Evolutionary conservation across 2,329 filamentous ascomycete genomes (phyloP).

Genomic region (Pestalotiopsis sp.): DNA sequence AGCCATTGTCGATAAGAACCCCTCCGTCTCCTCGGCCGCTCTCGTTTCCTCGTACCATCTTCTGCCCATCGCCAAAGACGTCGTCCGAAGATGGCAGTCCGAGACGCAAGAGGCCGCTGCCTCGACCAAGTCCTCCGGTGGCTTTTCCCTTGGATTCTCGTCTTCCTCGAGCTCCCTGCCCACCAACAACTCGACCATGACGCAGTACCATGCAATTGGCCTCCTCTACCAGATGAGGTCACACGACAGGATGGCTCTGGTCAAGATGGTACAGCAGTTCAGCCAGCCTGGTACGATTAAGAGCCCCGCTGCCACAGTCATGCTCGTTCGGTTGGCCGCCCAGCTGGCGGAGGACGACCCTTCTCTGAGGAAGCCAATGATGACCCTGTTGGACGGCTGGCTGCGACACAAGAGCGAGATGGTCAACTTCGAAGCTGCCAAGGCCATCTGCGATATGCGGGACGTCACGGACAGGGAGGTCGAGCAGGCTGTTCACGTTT

Average conservation of each 20-base stretch:
- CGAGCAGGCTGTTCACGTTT: slow-evolving; percentile 86
- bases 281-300: slow-evolving; percentile 88
- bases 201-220: slow-evolving; percentile 97
- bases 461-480: slow-evolving; percentile 93
- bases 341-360: slow-evolving; percentile 93
- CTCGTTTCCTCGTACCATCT: slow-evolving; percentile 97
- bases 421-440: slow-evolving; percentile 99
- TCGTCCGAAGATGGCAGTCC: slow-evolving; percentile 96
- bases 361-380: slow-evolving; percentile 90
- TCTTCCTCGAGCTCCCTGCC: slow-evolving; percentile 71
- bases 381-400: slow-evolving; percentile 94
- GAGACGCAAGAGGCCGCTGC: slow-evolving; percentile 97
- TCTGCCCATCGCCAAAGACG: slow-evolving; percentile 91
- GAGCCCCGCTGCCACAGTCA: slow-evolving; percentile 87
- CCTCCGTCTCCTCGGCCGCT: slow-evolving; percentile 93
- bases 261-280: slow-evolving; percentile 99
- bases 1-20: slow-evolving; percentile 98
- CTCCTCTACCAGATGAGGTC: slow-evolving; percentile 96
- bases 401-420: slow-evolving; percentile 98
- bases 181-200: slow-evolving; percentile 95
- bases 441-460: slow-evolving; percentile 93
- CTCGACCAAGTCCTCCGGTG: slow-evolving; percentile 81
- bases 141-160: slow-evolving; percentile 91
- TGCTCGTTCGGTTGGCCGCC: slow-evolving; percentile 89
- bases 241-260: slow-evolving; percentile 95